Conservation (phyloP, 2,329 filamentous ascomycete genomes). For the Colletotrichum camelliae region DNA sequence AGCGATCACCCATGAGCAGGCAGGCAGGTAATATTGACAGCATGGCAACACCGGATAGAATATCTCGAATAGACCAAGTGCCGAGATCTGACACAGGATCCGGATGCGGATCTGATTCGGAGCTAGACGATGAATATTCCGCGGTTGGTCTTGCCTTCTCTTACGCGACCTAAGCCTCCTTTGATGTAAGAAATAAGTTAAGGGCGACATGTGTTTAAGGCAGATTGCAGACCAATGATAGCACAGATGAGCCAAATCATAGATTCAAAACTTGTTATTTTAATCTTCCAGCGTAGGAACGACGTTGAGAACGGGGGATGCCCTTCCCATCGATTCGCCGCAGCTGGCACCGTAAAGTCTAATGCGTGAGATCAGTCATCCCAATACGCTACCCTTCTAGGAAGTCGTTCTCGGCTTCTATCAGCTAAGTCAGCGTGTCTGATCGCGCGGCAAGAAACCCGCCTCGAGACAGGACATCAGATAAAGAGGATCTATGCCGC, state of each 20-base stretch:
- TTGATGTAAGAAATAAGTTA: not conserved
- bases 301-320: not conserved
- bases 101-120: not conserved
- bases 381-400: not conserved
- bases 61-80: not conserved
- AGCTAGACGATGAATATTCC: not conserved
- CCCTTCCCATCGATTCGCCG: not conserved
- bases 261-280: not conserved
- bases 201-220: not conserved
- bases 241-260: not conserved
- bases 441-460: not conserved
- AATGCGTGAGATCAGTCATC: not conserved
- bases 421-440: not conserved
- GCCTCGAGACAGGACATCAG: not conserved
- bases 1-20: not conserved
- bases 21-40: not conserved
- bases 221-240: not conserved
- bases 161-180: not conserved
- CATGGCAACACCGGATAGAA: not conserved
- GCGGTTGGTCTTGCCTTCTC: not conserved
- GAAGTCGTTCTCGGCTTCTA: not conserved
- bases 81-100: not conserved
- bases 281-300: not conserved
- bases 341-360: not conserved
- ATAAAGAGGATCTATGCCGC: not conserved